These are phyloP conservation scores for Lachancea quebecensis DNA, from an alignment of 805 yeast species.

Conservation along the genomic window DNA sequence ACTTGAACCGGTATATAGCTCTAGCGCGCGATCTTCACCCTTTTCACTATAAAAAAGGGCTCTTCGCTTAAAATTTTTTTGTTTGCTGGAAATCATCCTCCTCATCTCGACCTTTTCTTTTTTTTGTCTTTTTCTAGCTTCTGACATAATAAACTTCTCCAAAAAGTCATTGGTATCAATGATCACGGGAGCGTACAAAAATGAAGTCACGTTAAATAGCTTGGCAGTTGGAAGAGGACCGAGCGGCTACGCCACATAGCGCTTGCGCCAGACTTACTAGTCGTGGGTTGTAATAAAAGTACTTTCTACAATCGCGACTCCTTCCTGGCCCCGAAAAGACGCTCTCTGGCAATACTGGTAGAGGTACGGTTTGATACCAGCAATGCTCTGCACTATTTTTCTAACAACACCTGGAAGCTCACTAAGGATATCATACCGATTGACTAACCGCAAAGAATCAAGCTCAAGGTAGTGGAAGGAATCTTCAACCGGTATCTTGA, in stretches of 20 bases:
- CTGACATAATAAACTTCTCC: too few relatives aligned
- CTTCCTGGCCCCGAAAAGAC: constrained; percentile 48
- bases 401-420: constrained; percentile 79
- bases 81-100: constrained; percentile 6
- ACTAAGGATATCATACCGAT: constrained; percentile 82
- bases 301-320: constrained; percentile 67
- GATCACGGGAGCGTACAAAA: too few relatives aligned
- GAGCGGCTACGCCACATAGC: too few relatives aligned
- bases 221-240: too few relatives aligned
- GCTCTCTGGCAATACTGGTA: constrained; percentile 71
- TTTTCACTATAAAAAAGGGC: constrained; percentile 6
- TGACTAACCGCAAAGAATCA: constrained; percentile 56
- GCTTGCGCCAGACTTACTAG: too few relatives aligned
- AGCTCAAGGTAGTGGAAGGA: constrained; percentile 24
- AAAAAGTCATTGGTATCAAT: too few relatives aligned
- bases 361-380: constrained; percentile 78
- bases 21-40: not conserved
- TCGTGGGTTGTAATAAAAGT: constrained; percentile 48
- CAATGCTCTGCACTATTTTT: constrained; percentile 69
- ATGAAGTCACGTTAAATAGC: too few relatives aligned
- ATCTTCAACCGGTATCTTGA: constrained; percentile 28
- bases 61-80: constrained; percentile 8
- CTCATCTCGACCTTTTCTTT: constrained; percentile 7
- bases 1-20: not conserved
- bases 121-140: not conserved